These are phyloP conservation scores for Penicilliopsis zonata DNA, from an alignment of 495 filamentous ascomycete genomes.

Conservation along the genomic window DNA sequence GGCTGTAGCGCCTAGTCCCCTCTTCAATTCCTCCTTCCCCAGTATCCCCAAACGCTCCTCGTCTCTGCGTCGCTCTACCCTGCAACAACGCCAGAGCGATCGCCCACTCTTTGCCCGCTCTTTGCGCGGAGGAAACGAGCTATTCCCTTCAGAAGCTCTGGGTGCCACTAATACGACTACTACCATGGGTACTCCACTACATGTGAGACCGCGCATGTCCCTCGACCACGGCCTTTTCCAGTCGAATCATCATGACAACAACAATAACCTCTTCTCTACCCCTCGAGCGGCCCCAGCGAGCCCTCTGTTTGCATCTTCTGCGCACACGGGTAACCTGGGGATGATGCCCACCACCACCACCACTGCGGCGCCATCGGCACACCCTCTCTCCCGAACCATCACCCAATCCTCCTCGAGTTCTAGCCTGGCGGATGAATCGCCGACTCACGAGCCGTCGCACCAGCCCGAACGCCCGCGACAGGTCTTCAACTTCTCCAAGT, in stretches of 20 bases:
- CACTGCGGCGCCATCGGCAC: conserved; percentile 40
- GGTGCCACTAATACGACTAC: too few relatives aligned
- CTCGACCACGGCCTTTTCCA: conserved; percentile 59
- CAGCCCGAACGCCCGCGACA: conserved; percentile 37
- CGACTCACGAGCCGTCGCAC: conserved; percentile 50
- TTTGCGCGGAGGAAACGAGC: conserved; percentile 21
- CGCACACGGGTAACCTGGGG: conserved; percentile 4
- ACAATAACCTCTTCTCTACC: conserved; percentile 52
- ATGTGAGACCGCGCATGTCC: conserved; percentile 56
- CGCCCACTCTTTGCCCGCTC: conserved; percentile 44
- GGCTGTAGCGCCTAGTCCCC: conserved; percentile 11
- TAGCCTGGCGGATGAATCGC: conserved; percentile 64
- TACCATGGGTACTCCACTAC: conserved; percentile 24
- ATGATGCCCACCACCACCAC: too few relatives aligned
- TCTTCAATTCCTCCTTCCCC: conserved; percentile 27
- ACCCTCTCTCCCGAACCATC: conserved; percentile 75
- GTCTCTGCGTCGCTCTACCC: conserved; percentile 71
- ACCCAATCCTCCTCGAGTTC: conserved; percentile 76
- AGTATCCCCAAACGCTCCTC: conserved; percentile 44
- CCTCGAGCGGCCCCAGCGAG: conserved; percentile 15
- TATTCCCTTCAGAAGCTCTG: conserved; percentile 19
- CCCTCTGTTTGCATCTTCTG: conserved; percentile 21
- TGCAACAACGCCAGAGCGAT: conserved; percentile 66
- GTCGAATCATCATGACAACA: conserved; percentile 43
- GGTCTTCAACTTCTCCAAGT: conserved; percentile 65